Percentiles rank a stretch among this genome's conserved stretches.
Evolutionary conservation across 345 rosid genomes (phyloP).

Genomic region (Gossypium turneri): DNA sequence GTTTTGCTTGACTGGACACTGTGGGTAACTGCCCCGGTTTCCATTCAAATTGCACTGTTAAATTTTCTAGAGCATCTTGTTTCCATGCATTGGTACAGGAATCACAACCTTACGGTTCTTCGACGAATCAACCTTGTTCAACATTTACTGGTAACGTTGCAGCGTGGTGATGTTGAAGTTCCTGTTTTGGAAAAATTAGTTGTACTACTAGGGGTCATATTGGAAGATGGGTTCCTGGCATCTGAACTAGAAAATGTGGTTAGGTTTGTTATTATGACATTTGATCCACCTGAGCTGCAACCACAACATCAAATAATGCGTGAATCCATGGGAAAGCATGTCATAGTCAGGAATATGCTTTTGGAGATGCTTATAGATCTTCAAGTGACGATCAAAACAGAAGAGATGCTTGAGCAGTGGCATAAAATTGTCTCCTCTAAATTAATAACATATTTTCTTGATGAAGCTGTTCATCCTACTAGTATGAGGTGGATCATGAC

Average conservation of each 20-base stretch:
- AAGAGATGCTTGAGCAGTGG: conserved; percentile 97
- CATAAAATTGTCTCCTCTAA: conserved; percentile 98
- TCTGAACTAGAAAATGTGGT: conserved; percentile 97
- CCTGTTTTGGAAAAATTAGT: conserved; percentile 95
- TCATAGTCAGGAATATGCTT: conserved; percentile 96
- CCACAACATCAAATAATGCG: conserved; percentile 62
- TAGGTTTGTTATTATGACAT: conserved; percentile 94
- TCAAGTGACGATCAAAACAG: conserved; percentile 92
- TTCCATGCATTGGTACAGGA: conserved; percentile 99
- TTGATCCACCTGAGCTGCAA: conserved; percentile 90
- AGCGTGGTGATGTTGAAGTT: conserved; percentile 98
- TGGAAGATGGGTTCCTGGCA: conserved; percentile 94
- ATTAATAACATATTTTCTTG: conserved; percentile 91
- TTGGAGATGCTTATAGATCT: conserved; percentile 99
- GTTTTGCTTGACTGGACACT: conserved; percentile 98
- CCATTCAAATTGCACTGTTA: conserved; percentile 88
- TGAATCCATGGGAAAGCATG: conserved; percentile 95
- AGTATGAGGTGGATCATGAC: conserved; percentile 99
- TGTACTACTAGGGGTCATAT: conserved; percentile 91
- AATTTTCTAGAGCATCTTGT: conserved; percentile 97
- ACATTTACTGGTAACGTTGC: conserved; percentile 90
- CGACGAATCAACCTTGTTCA: conserved; percentile 95
- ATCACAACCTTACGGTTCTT: conserved; percentile 91
- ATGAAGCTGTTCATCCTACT: conserved; percentile 99
- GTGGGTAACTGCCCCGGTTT: conserved; percentile 91